Evolutionary conservation across 2,329 filamentous ascomycete species (phyloP).

Genomic region (Berkeleyomyces rouxiae): DNA sequence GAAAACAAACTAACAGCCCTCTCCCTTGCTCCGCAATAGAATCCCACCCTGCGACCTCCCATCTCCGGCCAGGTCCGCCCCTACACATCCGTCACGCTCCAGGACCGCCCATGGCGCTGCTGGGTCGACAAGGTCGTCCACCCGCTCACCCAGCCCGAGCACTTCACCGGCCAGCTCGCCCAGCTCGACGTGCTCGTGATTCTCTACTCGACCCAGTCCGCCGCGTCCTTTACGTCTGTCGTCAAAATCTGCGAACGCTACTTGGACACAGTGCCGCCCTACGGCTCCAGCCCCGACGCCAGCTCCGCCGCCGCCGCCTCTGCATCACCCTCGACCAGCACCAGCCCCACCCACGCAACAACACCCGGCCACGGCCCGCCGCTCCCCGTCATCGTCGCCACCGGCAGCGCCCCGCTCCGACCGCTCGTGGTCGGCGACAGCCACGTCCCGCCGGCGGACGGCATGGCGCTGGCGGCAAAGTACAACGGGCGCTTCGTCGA

Average conservation of each 20-base stretch:
- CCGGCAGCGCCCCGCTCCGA: background rate
- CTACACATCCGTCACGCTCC: conserved; percentile 8
- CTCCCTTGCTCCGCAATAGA: background rate
- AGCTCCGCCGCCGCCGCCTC: background rate
- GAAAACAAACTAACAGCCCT: background rate
- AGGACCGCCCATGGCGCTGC: conserved; percentile 10
- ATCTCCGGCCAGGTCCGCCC: background rate
- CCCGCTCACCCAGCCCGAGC: conserved; percentile 10
- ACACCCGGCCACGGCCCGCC: conserved; percentile 1
- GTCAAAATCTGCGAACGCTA: conserved; percentile 10
- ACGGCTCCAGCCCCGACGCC: background rate
- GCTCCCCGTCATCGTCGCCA: conserved; percentile 8
- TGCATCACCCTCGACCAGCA: background rate
- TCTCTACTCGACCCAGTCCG: conserved; percentile 7
- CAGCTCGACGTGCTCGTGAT: conserved; percentile 12
- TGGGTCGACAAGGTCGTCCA: conserved; percentile 13
- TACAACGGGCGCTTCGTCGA: conserved; percentile 13
- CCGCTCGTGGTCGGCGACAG: conserved; percentile 1
- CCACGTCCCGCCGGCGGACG: background rate
- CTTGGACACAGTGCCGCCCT: background rate
- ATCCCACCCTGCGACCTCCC: conserved; percentile 3
- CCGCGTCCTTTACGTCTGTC: conserved; percentile 5
- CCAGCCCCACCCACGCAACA: background rate
- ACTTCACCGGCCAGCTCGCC: conserved; percentile 11
- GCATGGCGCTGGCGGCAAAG: conserved; percentile 2